These are phyloP conservation scores for Pseudonitzschia multiseries DNA, from an alignment of 108 stramenopile species.

Conservation along the genomic window DNA sequence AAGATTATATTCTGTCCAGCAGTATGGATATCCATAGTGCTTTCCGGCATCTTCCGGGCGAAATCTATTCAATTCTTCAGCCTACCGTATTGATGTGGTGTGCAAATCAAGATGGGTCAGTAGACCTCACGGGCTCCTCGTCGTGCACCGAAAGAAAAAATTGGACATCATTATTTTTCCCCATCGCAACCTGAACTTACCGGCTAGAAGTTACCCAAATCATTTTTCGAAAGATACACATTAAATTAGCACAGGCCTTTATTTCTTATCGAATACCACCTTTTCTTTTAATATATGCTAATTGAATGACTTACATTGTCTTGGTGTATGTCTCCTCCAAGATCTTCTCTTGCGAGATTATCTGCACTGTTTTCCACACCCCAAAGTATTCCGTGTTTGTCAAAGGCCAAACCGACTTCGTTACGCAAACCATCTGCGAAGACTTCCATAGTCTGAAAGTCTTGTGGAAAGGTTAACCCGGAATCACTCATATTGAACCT, in stretches of 20 bases:
- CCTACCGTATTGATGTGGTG: neutral
- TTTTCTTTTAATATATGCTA: neutral
- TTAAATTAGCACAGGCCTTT: neutral
- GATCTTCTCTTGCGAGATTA: slow-evolving; percentile 52
- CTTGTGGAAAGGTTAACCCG: slow-evolving; percentile 25
- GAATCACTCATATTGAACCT: slow-evolving; percentile 23
- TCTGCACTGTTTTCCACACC: slow-evolving; percentile 82
- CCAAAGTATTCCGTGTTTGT: slow-evolving; percentile 61
- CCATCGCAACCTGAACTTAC: neutral
- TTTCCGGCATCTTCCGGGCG: slow-evolving; percentile 49
- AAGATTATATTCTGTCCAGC: slow-evolving; percentile 71
- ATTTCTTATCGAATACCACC: neutral
- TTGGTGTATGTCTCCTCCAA: slow-evolving; percentile 70
- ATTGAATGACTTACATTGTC: slow-evolving; percentile 49
- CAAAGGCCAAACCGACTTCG: slow-evolving; percentile 79
- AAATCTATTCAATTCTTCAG: slow-evolving; percentile 77
- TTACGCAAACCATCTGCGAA: slow-evolving; percentile 80
- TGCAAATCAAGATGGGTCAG: neutral
- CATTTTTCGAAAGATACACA: neutral
- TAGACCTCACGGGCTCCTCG: neutral
- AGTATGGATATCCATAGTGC: slow-evolving; percentile 74
- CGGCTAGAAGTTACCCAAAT: neutral
- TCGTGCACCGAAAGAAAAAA: too few species aligned
- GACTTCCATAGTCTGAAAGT: slow-evolving; percentile 58
- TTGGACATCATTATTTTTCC: too few species aligned